Evolutionary conservation across 2,329 filamentous ascomycete genomes (phyloP), one percentile per base, ranked within the genome.

Genomic region (Sclerotinia subarctica): DNA sequence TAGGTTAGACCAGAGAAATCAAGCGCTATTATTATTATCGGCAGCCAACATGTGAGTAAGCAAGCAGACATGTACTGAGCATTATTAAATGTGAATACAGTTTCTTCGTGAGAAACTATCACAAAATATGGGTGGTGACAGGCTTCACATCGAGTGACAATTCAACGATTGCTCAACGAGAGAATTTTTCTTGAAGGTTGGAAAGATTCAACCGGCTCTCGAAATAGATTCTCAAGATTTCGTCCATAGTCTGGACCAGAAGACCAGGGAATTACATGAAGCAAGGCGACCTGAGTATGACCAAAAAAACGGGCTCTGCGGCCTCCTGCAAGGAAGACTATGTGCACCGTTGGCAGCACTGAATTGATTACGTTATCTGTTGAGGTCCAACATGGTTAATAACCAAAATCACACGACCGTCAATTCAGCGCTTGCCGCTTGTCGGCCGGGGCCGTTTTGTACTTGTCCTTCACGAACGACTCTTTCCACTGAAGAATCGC

Each of bases 341-440:
- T 24, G 10, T n/a, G 49, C 24, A 52, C 29, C 42, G 54, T 42
- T 57, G 13, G 54, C 54, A 44, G 49, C n/a, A 64, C 24, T 53
- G 32, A 17, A 44, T 21, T 24, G 49, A 49, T 65, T 64, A 65
- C 51, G 63, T 65, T 56, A 56, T 65, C 63, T n/a, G 21, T 56
- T 32, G 17, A 57, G 4, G 32, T 35, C 17, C 19, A 32, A 35
- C 26, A 6, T 26, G 42, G 53, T 42, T 17, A 56, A 44, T 24
- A 24, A 52, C 17, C n/a, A 42, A 47, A 35, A 52, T 38, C 7
- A n/a, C 11, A 38, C 17, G 53, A n/a, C 51, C 38, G 10, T 21
- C 15, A 56, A 54, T 29, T 44, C 26, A 65, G 63, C 63, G 63
- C 63, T 65, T 65, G 38, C 63, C 51, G 51, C 26, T 46, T 56